Evolutionary conservation across 768 basidiomycete genomes (phyloP).

Genomic region (Baorangia bicolor): DNA sequence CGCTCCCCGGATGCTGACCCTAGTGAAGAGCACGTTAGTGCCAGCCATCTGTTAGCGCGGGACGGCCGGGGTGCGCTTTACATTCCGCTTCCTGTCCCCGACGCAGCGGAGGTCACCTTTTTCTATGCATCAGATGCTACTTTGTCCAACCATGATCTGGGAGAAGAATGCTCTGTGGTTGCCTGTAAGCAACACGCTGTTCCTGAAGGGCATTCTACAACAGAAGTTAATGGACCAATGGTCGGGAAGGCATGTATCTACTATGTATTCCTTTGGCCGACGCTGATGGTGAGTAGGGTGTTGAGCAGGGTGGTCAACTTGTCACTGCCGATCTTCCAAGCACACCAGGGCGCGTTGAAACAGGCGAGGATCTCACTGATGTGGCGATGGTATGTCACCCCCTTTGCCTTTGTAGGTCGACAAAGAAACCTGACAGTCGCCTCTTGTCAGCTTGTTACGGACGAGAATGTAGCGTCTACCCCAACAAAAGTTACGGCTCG

Average conservation of each 20-base stretch:
- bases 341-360: background rate
- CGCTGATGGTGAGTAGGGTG: background rate
- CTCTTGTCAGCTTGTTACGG: background rate
- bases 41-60: background rate
- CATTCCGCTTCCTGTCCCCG: constrained; percentile 16
- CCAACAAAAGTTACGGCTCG: background rate
- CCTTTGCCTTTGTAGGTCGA: background rate
- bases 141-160: background rate
- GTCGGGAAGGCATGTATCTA: constrained; percentile 1
- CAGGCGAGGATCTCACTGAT: background rate
- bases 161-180: background rate
- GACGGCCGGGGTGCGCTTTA: constrained; percentile 1
- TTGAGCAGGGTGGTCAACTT: constrained; percentile 1
- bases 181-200: background rate
- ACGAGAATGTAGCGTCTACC: background rate
- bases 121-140: constrained; percentile 6
- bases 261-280: background rate
- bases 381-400: constrained; percentile 5
- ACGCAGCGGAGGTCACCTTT: constrained; percentile 15
- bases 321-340: background rate
- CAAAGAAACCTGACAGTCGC: background rate
- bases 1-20: background rate
- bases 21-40: background rate
- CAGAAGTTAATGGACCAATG: background rate
- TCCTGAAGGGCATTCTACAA: background rate